phyloP scores from a whole-genome alignment of 2,329 filamentous ascomycete genomes.

The Lasiodiplodia citricola region DNA sequence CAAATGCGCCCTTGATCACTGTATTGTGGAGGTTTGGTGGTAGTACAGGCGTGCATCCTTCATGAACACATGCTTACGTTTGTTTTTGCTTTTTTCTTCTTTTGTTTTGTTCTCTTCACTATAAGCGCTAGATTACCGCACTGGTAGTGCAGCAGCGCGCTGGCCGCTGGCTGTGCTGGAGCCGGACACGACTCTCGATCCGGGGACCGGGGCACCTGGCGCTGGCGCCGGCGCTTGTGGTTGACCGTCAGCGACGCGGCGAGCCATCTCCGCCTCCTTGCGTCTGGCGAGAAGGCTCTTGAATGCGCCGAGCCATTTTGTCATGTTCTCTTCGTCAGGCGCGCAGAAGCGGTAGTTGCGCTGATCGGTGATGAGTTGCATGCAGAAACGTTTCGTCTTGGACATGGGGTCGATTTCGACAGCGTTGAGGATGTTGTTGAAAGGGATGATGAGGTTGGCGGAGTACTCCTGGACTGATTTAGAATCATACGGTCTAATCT shows the following conservation, averaged over 20 bases:
- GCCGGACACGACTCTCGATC: conserved; percentile 8
- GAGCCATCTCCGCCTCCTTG: conserved; percentile 52
- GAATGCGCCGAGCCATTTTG: conserved; percentile 85
- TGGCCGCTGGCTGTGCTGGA: not conserved
- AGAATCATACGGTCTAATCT: not conserved
- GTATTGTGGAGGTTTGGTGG: not conserved
- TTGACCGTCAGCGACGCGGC: not conserved
- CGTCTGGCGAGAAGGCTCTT: conserved; percentile 82
- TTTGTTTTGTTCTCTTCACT: not conserved
- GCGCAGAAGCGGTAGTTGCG: conserved; percentile 64
- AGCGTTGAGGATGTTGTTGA: conserved; percentile 81
- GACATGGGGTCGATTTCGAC: conserved; percentile 91
- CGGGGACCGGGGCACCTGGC: not conserved
- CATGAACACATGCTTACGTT: conserved; percentile 7
- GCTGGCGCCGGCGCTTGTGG: not conserved
- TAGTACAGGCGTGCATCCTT: conserved; percentile 20
- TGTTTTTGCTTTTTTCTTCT: not conserved
- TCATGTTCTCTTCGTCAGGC: conserved; percentile 78
- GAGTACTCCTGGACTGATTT: conserved; percentile 73
- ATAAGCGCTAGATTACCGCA: not conserved
- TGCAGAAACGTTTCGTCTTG: conserved; percentile 81
- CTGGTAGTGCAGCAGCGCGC: not conserved
- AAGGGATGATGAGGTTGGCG: conserved; percentile 78
- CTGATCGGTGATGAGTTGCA: conserved; percentile 94
- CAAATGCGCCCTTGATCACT: not conserved